These are phyloP conservation scores for Aspergillus novofumigatus DNA, from an alignment of 2,329 filamentous ascomycete species.

Conservation along the genomic window DNA sequence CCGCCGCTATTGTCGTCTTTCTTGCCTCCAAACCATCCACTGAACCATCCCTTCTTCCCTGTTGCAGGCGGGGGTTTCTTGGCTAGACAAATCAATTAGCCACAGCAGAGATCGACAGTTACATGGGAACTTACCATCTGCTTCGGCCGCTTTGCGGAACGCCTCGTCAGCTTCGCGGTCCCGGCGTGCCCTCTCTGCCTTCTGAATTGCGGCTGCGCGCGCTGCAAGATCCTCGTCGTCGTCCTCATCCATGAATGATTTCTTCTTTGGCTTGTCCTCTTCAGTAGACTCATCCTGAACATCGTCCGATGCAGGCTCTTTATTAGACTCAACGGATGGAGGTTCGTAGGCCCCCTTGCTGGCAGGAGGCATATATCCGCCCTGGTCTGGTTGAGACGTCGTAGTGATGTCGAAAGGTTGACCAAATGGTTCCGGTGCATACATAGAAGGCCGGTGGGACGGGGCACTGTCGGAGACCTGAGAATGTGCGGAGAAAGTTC, in stretches of 20 bases:
- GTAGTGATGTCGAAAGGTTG: slow-evolving; percentile 17
- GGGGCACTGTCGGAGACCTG: slow-evolving; percentile 25
- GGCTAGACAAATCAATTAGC: slow-evolving; percentile 48
- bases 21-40: slow-evolving; percentile 73
- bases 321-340: slow-evolving; percentile 33
- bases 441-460: slow-evolving; percentile 23
- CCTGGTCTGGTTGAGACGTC: slow-evolving; percentile 19
- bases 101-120: not conserved
- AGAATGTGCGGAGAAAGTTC: slow-evolving; percentile 10
- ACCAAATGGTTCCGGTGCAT: slow-evolving; percentile 14
- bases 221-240: slow-evolving; percentile 63
- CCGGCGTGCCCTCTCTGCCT: slow-evolving; percentile 62
- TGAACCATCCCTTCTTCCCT: slow-evolving; percentile 65
- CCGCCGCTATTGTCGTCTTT: slow-evolving; percentile 43
- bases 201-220: slow-evolving; percentile 49
- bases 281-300: slow-evolving; percentile 53
- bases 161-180: slow-evolving; percentile 80
- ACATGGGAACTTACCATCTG: slow-evolving; percentile 48
- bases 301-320: slow-evolving; percentile 34
- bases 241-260: slow-evolving; percentile 76
- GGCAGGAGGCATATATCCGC: slow-evolving; percentile 34
- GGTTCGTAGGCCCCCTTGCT: slow-evolving; percentile 32
- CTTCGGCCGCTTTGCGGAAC: slow-evolving; percentile 76
- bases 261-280: slow-evolving; percentile 66
- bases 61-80: slow-evolving; percentile 29